Evolutionary conservation across 148 eudicot species (phyloP), one percentile per base, ranked within the genome.

Genomic region (Spergularia marina): DNA sequence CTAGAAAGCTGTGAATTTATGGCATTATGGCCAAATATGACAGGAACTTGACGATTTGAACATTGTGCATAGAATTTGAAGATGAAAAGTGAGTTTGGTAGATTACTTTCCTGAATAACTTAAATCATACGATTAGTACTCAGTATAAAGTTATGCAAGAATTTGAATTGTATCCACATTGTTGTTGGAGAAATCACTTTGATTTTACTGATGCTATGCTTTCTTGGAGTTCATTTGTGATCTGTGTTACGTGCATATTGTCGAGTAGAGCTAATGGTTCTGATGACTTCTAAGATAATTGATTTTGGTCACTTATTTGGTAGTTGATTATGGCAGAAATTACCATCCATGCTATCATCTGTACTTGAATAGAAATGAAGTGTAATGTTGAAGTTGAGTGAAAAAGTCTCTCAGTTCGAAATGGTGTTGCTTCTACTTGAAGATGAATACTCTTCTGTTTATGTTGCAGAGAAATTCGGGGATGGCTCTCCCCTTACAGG

Each of bases 401-500:
- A 30, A 23, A 18, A 51, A n/a, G 55, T 49, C 5, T 13, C 34
- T 65, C 36, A 60, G 47, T 20, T 30, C 10, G 17, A 41, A 52
- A 53, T 34, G 66, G 23, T 30, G 51, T 17, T 51, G 34, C 36
- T 49, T 69, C 9, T 69, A 10, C 17, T 59, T 47, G 15, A 30
- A 39, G 54, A 51, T 75, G 41, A 18, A 21, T 71, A 20, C 4
- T 17, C 15, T 36, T 63, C 39, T 41, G 21, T 30, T 44, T 68
- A 8, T 64, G 36, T 71, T 13, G 49, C 76, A 79, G 87, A 86
- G 47, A 77, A 64, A 74, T 10, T 51, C n/a, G 82, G 72, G 64
- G 82, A 82, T 18, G 71, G 74, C 21, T 66, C 53, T 30, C 47
- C 85, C 12, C 80, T 85, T 56, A 90, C 94, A 53, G 94, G 94